These are phyloP conservation scores for Akanthomyces lecanii DNA, from an alignment of 2,329 filamentous ascomycete species.

Conservation along the genomic window DNA sequence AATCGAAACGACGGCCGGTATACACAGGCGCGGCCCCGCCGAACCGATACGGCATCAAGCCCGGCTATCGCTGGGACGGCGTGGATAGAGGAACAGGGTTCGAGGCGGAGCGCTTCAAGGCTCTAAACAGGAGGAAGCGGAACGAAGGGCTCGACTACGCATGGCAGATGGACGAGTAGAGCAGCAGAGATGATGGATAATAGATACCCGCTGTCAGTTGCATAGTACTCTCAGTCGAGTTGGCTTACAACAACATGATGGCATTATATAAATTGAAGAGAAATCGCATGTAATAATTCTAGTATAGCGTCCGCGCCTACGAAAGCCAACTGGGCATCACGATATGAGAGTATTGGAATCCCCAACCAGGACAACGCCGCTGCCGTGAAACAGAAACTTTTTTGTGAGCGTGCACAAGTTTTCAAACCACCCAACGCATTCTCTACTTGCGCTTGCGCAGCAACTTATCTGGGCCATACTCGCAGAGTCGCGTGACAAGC, in stretches of 20 bases:
- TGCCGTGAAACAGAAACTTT: background rate
- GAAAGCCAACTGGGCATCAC: background rate
- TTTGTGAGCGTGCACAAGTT: background rate
- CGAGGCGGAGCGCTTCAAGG: conserved; percentile 87
- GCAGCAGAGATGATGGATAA: background rate
- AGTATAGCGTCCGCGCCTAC: background rate
- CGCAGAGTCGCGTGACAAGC: conserved; percentile 52
- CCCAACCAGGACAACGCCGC: background rate
- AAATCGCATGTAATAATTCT: conserved; percentile 1
- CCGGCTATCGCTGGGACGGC: conserved; percentile 94
- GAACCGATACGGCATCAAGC: conserved; percentile 89
- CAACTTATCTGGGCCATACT: conserved; percentile 53
- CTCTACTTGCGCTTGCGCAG: conserved; percentile 32
- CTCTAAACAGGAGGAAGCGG: conserved; percentile 71
- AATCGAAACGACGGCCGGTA: conserved; percentile 51
- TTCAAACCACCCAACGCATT: background rate
- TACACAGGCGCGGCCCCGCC: conserved; percentile 80
- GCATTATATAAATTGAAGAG: background rate
- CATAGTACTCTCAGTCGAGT: background rate
- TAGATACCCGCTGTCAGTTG: conserved; percentile 11
- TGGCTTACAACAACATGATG: too few relatives aligned
- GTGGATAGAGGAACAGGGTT: conserved; percentile 93
- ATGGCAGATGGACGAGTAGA: conserved; percentile 92
- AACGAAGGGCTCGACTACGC: conserved; percentile 79
- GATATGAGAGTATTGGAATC: background rate